phyloP scores from a whole-genome alignment of 176 grass and related monocot genomes.

The Tuctoria greenei region DNA sequence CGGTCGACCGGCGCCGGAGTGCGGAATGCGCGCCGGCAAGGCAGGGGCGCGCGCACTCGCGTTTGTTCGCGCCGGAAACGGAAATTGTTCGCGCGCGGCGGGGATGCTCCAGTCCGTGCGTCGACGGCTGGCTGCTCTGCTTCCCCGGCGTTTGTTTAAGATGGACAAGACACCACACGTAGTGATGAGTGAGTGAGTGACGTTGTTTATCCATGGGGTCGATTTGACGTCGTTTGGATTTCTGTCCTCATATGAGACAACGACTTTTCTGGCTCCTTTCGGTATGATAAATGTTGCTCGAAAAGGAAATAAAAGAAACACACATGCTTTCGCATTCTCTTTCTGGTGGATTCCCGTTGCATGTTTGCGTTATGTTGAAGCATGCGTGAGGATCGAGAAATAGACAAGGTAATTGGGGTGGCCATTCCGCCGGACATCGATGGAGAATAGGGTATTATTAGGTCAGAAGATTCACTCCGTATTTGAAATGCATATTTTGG shows the following conservation, averaged over 20 bases:
- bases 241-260: neutral
- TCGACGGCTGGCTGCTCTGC: neutral
- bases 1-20: neutral
- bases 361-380: slow-evolving; percentile 17
- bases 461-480: neutral
- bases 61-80: slow-evolving; percentile 30
- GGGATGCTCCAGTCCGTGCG: slow-evolving; percentile 19
- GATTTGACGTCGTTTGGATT: slow-evolving; percentile 22
- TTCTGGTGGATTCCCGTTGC: neutral
- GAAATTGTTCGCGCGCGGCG: slow-evolving; percentile 16
- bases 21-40: neutral
- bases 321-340: neutral
- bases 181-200: neutral
- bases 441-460: neutral
- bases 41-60: slow-evolving; percentile 4
- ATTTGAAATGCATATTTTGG: neutral
- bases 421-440: neutral
- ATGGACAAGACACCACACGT: slow-evolving; percentile 21
- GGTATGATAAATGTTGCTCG: slow-evolving; percentile 4
- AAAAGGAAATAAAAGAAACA: slow-evolving; percentile 22
- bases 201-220: neutral
- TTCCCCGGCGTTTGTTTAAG: slow-evolving; percentile 4
- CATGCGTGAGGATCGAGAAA: neutral
- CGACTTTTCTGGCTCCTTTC: neutral
- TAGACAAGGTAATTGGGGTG: neutral